Evolutionary conservation across 805 yeast genomes (phyloP), one percentile per base, ranked within the genome.

Genomic region (Komagataella phaffii): DNA sequence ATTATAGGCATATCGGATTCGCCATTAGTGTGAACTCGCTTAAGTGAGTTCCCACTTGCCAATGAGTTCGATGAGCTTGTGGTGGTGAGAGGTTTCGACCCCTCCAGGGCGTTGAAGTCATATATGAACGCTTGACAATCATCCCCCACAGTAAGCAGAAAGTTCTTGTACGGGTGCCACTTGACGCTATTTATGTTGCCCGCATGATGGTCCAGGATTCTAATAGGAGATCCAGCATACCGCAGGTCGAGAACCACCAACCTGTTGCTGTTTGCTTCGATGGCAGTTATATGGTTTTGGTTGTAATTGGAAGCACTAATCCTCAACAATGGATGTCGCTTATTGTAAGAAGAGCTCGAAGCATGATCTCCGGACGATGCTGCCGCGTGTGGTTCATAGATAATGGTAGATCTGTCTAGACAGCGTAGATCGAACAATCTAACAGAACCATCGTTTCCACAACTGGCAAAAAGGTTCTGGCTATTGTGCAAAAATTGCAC

Each of bases 371-470:
- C 46, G n/a, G 19, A 12, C 6, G 19, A 23, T 24, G 18, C n/a
- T 10, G 49, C n/a, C 3, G 23, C 17, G 3, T 14, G 36, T 10
- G 88, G 88, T 62, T 93, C 99, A 64, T 88, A 93, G 14, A 93
- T 84, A 58, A 93, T 93, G 1, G 99, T 91, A 17, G 96, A 86
- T 64, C 90, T 98, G 54, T 93, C 97, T 50, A 91, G 70, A 7
- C 90, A 75, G 52, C 99, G 70, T 54, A 93, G 72, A 62, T 93
- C 99, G 65, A 93, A 93, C 6, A 93, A 85, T 46, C 99, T 74
- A 63, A 90, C 87, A 17, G 95, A 84, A 0, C 99, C 99, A 67
- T 93, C 99, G 51, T 89, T 90, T 2, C 97, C 96, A 51, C 91
- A 96, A 51, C 93, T 84, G 49, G 96, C 87, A 67, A 93, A 93